phyloP scores from a whole-genome alignment of 768 basidiomycete genomes.

The Amanita exitialis region DNA sequence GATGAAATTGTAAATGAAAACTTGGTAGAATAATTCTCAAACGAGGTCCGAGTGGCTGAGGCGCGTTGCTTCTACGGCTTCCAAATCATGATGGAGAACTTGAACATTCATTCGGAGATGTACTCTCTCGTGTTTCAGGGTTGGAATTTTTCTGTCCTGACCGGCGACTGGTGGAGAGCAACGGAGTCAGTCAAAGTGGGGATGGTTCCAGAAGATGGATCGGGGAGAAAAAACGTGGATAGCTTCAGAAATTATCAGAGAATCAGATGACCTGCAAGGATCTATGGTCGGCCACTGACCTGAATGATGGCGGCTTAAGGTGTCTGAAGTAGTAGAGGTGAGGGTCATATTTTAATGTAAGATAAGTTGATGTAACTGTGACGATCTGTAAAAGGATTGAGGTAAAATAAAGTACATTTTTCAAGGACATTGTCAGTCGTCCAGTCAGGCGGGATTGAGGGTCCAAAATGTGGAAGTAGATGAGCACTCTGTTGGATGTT shows the following conservation, averaged over 20 bases:
- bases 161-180: background rate
- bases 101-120: no score
- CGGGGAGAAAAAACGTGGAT: background rate
- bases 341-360: background rate
- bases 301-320: background rate
- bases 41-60: no score
- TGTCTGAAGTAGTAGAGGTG: background rate
- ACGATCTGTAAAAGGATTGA: conserved; percentile 14
- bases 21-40: no score
- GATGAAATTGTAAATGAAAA: no score
- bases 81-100: no score
- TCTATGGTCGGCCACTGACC: background rate
- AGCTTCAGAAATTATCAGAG: background rate
- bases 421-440: conserved; percentile 14
- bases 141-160: no score
- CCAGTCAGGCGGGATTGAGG: conserved; percentile 12
- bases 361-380: conserved; percentile 5
- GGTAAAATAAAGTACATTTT: conserved; percentile 11
- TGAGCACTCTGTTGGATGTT: conserved; percentile 13
- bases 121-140: no score
- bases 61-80: no score
- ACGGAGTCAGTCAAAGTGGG: background rate
- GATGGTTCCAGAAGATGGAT: no score
- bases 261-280: background rate
- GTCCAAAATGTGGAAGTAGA: conserved; percentile 14